These are phyloP conservation scores for Aspergillus costaricaensis DNA, from an alignment of 2,329 filamentous ascomycete genomes.

Conservation along the genomic window DNA sequence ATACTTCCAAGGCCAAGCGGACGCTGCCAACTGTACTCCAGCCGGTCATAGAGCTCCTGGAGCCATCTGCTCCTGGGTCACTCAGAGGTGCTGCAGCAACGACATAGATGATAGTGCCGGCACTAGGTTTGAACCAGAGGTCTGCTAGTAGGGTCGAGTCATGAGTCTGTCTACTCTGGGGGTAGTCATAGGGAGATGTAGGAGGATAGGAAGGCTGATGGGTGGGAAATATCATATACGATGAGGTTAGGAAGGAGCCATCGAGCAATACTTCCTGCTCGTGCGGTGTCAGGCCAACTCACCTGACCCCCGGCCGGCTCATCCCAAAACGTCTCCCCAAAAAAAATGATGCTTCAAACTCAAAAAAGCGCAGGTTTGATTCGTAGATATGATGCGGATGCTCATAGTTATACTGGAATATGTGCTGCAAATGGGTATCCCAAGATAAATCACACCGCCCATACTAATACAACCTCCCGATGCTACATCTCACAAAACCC, in stretches of 20 bases:
- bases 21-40: not conserved
- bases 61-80: not conserved
- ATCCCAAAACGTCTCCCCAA: not conserved
- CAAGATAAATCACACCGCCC: not conserved
- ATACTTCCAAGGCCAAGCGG: not conserved
- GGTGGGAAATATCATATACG: not conserved
- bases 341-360: too few species aligned
- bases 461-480: conserved; percentile 1
- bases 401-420: not conserved
- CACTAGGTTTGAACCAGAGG: not conserved
- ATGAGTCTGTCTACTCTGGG: not conserved
- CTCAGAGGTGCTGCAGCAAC: not conserved
- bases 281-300: not conserved
- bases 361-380: not conserved
- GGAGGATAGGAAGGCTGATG: not conserved
- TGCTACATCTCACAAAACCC: not conserved
- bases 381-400: not conserved
- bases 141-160: not conserved
- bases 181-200: too few species aligned
- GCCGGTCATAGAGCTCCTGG: not conserved
- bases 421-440: conserved; percentile 6
- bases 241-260: not conserved
- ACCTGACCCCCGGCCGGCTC: not conserved
- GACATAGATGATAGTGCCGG: not conserved
- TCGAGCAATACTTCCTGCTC: not conserved